A percentile compares a stretch with the other conserved stretches of the same genome.
Conservation (phyloP, 2,329 filamentous ascomycete species). For the Aspergillus pseudotamarii region DNA sequence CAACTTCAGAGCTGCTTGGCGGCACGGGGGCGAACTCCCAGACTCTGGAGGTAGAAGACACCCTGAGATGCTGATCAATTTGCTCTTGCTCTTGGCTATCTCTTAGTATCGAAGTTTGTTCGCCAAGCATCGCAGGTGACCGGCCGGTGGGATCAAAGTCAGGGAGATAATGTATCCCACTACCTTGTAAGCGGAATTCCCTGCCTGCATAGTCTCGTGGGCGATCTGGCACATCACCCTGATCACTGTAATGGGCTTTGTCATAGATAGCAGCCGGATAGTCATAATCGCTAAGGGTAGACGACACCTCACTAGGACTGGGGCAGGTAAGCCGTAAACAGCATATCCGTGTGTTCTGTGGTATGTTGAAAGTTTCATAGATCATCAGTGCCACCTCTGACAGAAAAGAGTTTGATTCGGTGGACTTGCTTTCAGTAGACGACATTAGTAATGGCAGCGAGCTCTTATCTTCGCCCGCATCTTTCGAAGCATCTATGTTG, state of each 20-base stretch:
- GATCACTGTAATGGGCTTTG: conserved; percentile 81
- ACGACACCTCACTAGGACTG: conserved; percentile 49
- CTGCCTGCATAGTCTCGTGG: conserved; percentile 82
- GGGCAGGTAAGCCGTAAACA: conserved; percentile 33
- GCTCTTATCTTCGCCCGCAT: conserved; percentile 8
- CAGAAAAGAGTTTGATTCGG: conserved; percentile 20
- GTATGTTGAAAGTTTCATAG: conserved; percentile 34
- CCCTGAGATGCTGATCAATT: conserved; percentile 55
- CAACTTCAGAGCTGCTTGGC: conserved; percentile 71
- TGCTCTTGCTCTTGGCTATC: conserved; percentile 58
- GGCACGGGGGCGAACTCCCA: conserved; percentile 79
- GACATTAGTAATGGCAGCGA: conserved; percentile 25
- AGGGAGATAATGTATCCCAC: conserved; percentile 76
- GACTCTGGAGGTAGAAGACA: conserved; percentile 62
- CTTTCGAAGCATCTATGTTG: conserved; percentile 6
- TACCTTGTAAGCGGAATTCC: conserved; percentile 77
- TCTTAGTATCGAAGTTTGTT: conserved; percentile 50
- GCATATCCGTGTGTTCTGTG: conserved; percentile 22
- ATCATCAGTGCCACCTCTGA: conserved; percentile 25
- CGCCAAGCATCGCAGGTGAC: conserved; percentile 59
- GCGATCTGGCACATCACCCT: conserved; percentile 77
- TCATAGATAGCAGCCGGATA: conserved; percentile 76
- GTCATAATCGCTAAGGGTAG: conserved; percentile 59
- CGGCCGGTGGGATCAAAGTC: conserved; percentile 69
- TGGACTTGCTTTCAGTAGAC: conserved; percentile 18